Percentiles rank a stretch among this genome's conserved stretches.
Conservation (phyloP, 306 rosid species). For the Quercus ilex region DNA sequence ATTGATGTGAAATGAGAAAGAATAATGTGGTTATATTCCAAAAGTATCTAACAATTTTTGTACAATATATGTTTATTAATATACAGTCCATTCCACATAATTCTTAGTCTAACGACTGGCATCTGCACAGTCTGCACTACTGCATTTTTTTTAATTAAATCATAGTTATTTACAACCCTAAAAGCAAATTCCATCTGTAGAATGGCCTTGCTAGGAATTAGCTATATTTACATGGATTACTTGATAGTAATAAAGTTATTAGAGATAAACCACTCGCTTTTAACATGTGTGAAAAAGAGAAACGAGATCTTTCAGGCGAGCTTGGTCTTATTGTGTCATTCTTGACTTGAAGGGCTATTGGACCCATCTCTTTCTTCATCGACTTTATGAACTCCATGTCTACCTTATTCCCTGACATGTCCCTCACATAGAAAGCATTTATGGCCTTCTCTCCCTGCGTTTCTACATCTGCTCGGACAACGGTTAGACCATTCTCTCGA, state of each 20-base stretch:
- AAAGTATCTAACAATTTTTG: too few relatives aligned
- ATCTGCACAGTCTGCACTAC: too few relatives aligned
- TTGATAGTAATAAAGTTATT: constrained; percentile 38
- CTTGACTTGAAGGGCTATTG: constrained; percentile 40
- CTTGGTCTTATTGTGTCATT: constrained; percentile 13
- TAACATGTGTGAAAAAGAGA: constrained; percentile 41
- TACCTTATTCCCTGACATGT: constrained; percentile 57
- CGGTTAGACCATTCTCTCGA: constrained; percentile 57
- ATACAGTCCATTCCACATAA: too few relatives aligned
- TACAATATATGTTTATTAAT: too few relatives aligned
- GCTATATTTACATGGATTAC: not conserved
- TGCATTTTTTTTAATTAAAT: too few relatives aligned
- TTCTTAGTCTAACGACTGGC: too few relatives aligned
- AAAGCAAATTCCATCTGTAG: too few relatives aligned
- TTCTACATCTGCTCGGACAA: constrained; percentile 64
- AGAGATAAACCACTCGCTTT: constrained; percentile 43
- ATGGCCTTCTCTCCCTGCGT: constrained; percentile 59
- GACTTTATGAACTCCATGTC: constrained; percentile 53
- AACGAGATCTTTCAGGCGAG: constrained; percentile 25
- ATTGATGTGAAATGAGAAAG: too few relatives aligned
- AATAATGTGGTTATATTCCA: too few relatives aligned
- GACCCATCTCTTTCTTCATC: constrained; percentile 57
- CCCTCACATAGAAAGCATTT: constrained; percentile 61
- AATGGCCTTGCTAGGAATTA: too few relatives aligned
- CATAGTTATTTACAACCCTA: too few relatives aligned